Base-by-base conservation (phyloP, 2,329 filamentous ascomycete genomes). In the Curvularia hawaiiensis region DNA sequence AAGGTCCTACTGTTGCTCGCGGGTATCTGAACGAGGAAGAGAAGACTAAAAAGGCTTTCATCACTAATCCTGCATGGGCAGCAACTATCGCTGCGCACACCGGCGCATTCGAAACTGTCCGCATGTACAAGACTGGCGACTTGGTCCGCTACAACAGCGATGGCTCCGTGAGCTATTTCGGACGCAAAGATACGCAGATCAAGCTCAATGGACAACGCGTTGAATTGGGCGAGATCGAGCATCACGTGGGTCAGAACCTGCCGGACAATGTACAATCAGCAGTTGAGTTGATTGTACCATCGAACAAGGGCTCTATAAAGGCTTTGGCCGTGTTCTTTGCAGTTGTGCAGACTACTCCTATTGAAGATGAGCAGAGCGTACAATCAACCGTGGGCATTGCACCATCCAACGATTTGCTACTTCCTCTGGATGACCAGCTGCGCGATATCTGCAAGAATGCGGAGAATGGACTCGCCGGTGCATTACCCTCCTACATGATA, bases 1-100 rank as follows among this genome's bases (percentile, higher is more conserved):
- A 86, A 58, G 84, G 84, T 0, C 82, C 82, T 1, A 83, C 70
- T 38, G 66, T 78, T 4, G 75, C 72, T 16, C 65, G 68, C 24
- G 66, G 66, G 5, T 72, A 72, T 38, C 47, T 71, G 10, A 68
- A 65, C 9, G 58, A 69, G 35, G 59, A 65, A 31, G 47, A 66
- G 54, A 63, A 70, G 68, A 56, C 70, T 51, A 28, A 60, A 54
- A 50, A 73, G 63, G 63, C 72, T 61, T 62, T 72, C 58, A 45
- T 73, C 68, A 59, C 65, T 65, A 62, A 73, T 63, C 59, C 64
- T 64, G 35, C 65, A 60, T 59, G 73, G 73, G 30, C 64, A 60
- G 40, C 47, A 7, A 51, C 22, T 4, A 53, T 62, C 7, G 24
- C 59, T 28, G 26, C 54, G 12, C 38, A 47, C 1, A 61, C 48